Conservation (phyloP, 176 grass and related monocot species). For the Bonia amplexicaulis region DNA sequence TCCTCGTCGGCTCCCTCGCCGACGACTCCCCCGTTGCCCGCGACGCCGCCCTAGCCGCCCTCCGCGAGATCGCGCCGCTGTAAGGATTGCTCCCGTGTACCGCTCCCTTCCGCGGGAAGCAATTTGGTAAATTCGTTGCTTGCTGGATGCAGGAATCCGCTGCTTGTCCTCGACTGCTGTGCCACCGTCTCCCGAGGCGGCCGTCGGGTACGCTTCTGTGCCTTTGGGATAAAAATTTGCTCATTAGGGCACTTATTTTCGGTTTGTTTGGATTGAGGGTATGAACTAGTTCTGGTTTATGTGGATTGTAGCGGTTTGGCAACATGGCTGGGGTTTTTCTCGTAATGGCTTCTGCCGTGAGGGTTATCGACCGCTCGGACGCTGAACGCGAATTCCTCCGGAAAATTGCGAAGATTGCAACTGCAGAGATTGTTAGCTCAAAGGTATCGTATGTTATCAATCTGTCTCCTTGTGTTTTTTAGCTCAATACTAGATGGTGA, state of each 20-base stretch:
- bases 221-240: background rate
- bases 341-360: conserved; percentile 81
- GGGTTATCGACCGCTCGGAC: conserved; percentile 50
- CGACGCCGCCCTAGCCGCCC: conserved; percentile 67
- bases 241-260: background rate
- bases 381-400: conserved; percentile 49
- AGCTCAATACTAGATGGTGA: background rate
- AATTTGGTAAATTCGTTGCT: conserved; percentile 31
- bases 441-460: conserved; percentile 47
- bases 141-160: conserved; percentile 58
- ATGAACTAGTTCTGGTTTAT: conserved; percentile 4
- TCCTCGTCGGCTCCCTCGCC: conserved; percentile 82
- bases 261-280: background rate
- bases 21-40: conserved; percentile 67
- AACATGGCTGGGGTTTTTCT: conserved; percentile 92
- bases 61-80: conserved; percentile 84
- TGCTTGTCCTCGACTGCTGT: conserved; percentile 78
- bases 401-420: conserved; percentile 79
- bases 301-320: conserved; percentile 63
- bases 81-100: conserved; percentile 20
- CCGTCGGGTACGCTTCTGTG: conserved; percentile 44
- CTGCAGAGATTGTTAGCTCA: conserved; percentile 80
- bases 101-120: background rate
- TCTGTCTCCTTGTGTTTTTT: background rate
- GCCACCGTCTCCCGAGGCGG: conserved; percentile 66